Evolutionary conservation across 2,329 filamentous ascomycete species (phyloP), one percentile per base, ranked within the genome.

Genomic region (Monosporascus sp.): DNA sequence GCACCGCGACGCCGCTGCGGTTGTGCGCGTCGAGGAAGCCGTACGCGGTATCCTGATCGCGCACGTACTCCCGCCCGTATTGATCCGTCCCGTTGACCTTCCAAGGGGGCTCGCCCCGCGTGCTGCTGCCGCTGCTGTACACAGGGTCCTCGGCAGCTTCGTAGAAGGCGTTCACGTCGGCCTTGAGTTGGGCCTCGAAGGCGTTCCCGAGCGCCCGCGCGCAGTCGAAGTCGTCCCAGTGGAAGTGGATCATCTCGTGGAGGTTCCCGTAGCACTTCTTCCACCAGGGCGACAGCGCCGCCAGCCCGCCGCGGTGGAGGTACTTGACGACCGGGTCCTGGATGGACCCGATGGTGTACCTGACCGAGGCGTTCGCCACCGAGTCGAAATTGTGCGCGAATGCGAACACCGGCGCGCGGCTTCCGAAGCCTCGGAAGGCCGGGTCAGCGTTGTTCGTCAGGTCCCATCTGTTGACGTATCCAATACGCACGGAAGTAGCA

Each of bases 291-390:
- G 79, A 75, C 82, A 90, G 88, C 59, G 78, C 73, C 2, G 86
- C 87, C 54, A 88, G 65, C 3, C 87, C 87, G 18, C 84, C 79
- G 35, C 83, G 79, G 17, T 86, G 82, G 35, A 87, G 83, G 69
- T 80, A 90, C 60, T 88, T 86, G 14, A 86, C 79, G 36, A 89
- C 82, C 0, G 85, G 85, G 55, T 87, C 79, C 61, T 90, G 87
- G 38, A 86, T 79, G 57, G 88, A 82, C 9, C 85, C 81, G 56
- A 90, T 76, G 1, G 86, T 89, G 64, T 90, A 90, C 5, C 85
- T 76, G 22, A 83, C 78, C 39, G 76, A 83, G 22, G 60, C 48
- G 24, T 77, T 72, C 17, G 65, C 62, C 7, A 63, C 54, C 39
- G 71, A 69, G 2, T 60, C 62, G 53, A 64, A 61, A 24, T 65